phyloP scores from a whole-genome alignment of 305 asterid species.

The Fraxinus nigra region DNA sequence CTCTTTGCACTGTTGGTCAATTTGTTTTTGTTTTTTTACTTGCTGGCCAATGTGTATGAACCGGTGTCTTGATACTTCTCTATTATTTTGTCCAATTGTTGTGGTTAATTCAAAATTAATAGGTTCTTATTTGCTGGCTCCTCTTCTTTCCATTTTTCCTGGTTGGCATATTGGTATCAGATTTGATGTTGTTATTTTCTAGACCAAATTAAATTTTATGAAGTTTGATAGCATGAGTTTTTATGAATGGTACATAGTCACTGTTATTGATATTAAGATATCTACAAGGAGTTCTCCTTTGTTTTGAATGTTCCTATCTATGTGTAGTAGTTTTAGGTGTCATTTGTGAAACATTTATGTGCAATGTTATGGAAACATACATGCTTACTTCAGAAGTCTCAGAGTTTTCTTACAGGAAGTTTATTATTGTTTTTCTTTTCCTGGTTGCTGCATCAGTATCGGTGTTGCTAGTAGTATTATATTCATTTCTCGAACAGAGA shows the following conservation, averaged over 20 bases:
- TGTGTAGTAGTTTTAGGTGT: not conserved
- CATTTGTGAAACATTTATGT: not conserved
- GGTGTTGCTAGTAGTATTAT: not conserved
- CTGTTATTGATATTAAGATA: not conserved
- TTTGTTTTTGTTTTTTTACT: conserved; percentile 9
- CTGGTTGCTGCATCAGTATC: not conserved
- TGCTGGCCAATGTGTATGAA: not conserved
- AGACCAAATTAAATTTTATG: not conserved
- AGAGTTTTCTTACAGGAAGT: not conserved
- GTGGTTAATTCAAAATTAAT: not conserved
- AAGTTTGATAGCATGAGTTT: not conserved
- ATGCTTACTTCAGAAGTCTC: not conserved
- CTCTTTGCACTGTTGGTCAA: conserved; percentile 3
- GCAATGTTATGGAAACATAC: not conserved
- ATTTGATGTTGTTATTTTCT: not conserved
- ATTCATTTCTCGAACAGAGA: not conserved
- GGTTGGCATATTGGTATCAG: not conserved
- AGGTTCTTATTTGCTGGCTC: not conserved
- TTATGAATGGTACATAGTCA: not conserved
- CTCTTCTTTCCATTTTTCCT: not conserved
- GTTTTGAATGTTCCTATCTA: not conserved
- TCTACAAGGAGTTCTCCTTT: not conserved
- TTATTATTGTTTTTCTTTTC: not conserved
- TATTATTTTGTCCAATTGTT: not conserved
- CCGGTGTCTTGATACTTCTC: not conserved